A percentile compares a stretch with the other conserved stretches of the same genome.
phyloP scores from a whole-genome alignment of 176 grass and related monocot species.

The Aegilops longissima region DNA sequence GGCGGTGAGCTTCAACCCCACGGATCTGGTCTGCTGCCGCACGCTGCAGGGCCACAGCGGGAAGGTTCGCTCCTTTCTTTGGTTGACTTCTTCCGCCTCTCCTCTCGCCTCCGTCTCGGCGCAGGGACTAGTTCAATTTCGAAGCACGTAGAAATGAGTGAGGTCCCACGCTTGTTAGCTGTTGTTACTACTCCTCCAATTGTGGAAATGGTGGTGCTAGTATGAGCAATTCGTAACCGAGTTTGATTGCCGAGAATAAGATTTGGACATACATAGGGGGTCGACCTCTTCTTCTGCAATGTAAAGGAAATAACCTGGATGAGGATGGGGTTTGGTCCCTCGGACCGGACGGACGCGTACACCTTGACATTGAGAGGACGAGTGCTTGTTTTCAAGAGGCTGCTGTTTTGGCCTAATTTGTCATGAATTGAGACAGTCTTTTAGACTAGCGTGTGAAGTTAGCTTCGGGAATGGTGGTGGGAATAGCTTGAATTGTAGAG shows the following conservation, averaged over 20 bases:
- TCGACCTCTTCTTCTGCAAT: background rate
- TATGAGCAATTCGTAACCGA: background rate
- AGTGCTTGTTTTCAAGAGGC: background rate
- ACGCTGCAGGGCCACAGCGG: slow-evolving; percentile 91
- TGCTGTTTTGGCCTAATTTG: background rate
- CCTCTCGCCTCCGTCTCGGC: background rate
- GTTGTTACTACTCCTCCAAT: background rate
- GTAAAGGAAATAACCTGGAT: background rate
- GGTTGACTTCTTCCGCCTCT: slow-evolving; percentile 32
- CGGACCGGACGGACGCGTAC: background rate
- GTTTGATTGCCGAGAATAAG: background rate
- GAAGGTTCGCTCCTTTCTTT: slow-evolving; percentile 54
- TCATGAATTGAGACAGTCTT: background rate
- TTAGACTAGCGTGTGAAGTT: background rate
- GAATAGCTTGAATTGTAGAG: background rate
- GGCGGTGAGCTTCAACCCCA: slow-evolving; percentile 69
- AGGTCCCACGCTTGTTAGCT: background rate
- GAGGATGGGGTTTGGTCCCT: background rate
- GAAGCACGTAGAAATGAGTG: background rate
- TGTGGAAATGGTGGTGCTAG: background rate
- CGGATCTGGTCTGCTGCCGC: slow-evolving; percentile 98
- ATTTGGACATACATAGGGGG: background rate
- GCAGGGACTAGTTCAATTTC: background rate
- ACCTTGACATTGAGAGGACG: background rate
- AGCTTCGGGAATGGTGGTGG: background rate